Evolutionary conservation across 768 basidiomycete species (phyloP).

Genomic region (Boletus vinaceobasis): DNA sequence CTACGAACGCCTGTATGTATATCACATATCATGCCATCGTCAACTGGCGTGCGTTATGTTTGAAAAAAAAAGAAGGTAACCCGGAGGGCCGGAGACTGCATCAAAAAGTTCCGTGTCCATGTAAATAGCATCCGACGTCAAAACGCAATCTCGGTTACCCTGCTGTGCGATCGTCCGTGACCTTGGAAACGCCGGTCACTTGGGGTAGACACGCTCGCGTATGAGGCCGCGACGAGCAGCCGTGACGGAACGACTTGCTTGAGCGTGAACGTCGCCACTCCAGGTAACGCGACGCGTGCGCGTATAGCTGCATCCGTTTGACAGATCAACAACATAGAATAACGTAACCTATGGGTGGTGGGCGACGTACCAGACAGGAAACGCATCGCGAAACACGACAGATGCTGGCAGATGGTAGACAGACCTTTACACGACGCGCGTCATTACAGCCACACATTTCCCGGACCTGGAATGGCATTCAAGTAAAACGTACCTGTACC

Average conservation of each 20-base stretch:
- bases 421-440: not conserved
- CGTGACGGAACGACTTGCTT: not conserved
- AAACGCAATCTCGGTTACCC: conserved; percentile 11
- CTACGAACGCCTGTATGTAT: not conserved
- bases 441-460: too few species aligned
- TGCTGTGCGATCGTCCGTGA: conserved; percentile 11
- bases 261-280: not conserved
- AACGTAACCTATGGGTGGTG: not conserved
- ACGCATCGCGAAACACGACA: not conserved
- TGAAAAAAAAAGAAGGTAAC: too few species aligned
- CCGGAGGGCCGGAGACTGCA: not conserved
- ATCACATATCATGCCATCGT: not conserved
- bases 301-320: not conserved
- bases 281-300: not conserved
- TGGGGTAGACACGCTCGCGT: not conserved
- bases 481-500: not conserved
- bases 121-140: not conserved
- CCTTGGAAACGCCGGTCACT: not conserved
- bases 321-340: not conserved
- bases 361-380: conserved; percentile 1
- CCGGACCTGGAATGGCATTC: not conserved
- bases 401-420: not conserved
- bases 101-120: not conserved
- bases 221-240: not conserved
- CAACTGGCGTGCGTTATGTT: not conserved